Base-by-base conservation (phyloP, 176 grass and related monocot genomes). In the Chrysopogon serrulatus region DNA sequence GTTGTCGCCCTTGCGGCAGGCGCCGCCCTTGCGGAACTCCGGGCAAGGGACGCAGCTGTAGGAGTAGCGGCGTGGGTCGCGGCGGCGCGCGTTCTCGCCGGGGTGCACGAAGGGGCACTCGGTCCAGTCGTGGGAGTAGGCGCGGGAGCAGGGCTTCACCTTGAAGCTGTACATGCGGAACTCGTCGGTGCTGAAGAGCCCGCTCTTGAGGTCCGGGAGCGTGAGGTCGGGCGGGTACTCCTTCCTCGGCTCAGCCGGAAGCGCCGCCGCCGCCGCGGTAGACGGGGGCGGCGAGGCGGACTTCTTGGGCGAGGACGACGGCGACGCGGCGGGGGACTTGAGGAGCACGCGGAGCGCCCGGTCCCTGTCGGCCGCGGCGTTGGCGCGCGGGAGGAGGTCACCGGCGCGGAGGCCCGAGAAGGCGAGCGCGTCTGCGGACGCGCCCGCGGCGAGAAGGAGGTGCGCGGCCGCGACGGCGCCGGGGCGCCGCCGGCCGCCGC, bases 21-120 rank as follows among this genome's bases (percentile, higher is more conserved):
- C 68, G 3, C 87, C 83, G 13, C 89, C 96, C 81, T 98, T 98
- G 76, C 91, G 91, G 89, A 95, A 98, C 77, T 98, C 93, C 1
- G 96, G 96, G 87, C 96, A 98, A 0, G 96, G 96, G 0, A 98
- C 96, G 73, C 96, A 98, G 69, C 89, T 94, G 85, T 98, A 98
- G 43, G 92, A 94, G 83, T 90, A 98, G 64, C 94, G 94, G 28
- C 91, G 91, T 24, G 96, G 96, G 82, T 98, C 96, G 35, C 96
- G 89, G 71, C 96, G 89, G 64, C 96, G 88, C 27, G 96, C 96
- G 84, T 98, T 98, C 93, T 98, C 96, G 18, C 96, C 96, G 1
- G 96, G 96, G 76, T 98, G 96, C 8, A 98, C 96, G 83, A 98
- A 98, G 61, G 96, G 96, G 68, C 96, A 98, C 91, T 98, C 96